Conservation (phyloP, 352 stramenopile genomes). For the Phytophthora ohioensis region DNA sequence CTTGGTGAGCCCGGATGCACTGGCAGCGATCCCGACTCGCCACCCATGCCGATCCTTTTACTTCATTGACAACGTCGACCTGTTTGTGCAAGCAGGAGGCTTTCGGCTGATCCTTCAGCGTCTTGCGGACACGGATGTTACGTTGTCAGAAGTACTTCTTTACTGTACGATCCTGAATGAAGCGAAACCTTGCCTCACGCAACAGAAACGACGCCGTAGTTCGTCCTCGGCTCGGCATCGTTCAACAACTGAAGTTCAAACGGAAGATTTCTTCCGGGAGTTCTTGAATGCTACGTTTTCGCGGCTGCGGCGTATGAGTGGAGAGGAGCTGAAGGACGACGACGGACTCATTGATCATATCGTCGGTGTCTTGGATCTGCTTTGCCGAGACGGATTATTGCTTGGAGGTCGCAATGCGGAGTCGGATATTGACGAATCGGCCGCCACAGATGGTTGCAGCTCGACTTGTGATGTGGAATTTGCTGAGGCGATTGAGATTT, state of each 20-base stretch:
- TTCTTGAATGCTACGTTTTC: conserved; percentile 80
- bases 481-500: conserved; percentile 81
- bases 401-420: conserved; percentile 46
- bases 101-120: conserved; percentile 80
- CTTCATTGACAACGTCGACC: conserved; percentile 85
- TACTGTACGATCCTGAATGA: conserved; percentile 75
- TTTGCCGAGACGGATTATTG: conserved; percentile 74
- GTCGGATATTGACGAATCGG: conserved; percentile 38
- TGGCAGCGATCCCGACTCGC: conserved; percentile 62
- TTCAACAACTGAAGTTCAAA: conserved; percentile 48
- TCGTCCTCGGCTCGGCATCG: conserved; percentile 47
- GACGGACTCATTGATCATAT: conserved; percentile 82
- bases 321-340: conserved; percentile 84
- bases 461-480: conserved; percentile 54
- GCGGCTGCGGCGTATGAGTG: conserved; percentile 69
- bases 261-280: conserved; percentile 84
- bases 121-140: conserved; percentile 50
- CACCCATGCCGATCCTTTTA: conserved; percentile 84
- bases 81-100: conserved; percentile 86
- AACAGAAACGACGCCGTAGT: conserved; percentile 65
- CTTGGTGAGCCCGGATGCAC: conserved; percentile 62
- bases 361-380: conserved; percentile 66
- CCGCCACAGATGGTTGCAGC: conserved; percentile 20
- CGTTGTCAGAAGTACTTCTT: conserved; percentile 69
- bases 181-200: conserved; percentile 77